Evolutionary conservation across 2,329 filamentous ascomycete species (phyloP), one percentile per base, ranked within the genome.

Genomic region (Colletotrichum sp.): DNA sequence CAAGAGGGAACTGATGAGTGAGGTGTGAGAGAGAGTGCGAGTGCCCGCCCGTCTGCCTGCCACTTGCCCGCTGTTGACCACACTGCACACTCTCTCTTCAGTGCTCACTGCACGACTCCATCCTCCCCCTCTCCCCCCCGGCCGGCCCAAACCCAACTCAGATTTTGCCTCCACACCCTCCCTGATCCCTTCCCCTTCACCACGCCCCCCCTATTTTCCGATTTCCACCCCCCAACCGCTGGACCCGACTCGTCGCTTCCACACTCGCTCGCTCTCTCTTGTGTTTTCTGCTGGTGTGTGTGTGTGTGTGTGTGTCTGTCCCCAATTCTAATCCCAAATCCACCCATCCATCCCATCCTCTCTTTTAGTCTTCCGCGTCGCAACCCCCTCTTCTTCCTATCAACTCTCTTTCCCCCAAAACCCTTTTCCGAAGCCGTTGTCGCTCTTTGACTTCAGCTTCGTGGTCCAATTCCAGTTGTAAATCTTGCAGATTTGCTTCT

Each of bases 391-490:
- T 77, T 79, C 77, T 78, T 80, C 79, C 78, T 76, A 80, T 80
- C 80, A 79, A 80, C 80, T 80, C 79, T 78, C 79, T 77, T 82
- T 78, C 81, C 80, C 82, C 79, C 80, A 78, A 68, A 71, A 77
- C 74, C 78, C 79, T 78, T 78, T 78, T 78, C 77, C 79, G 76
- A 79, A 60, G 78, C 72, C 66, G 71, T 69, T 70, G 75, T 80
- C 77, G 72, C 80, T 79, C 78, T 79, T 75, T 71, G 63, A 68
- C 71, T 73, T 75, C 75, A 71, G 77, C 79, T 78, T 78, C 79
- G 82, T 91, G 90, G 90, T 87, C 85, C 90, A 87, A 90, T 90
- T 89, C 90, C 89, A 87, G 89, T 82, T 83, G 88, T 88, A 86
- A 83, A 86, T 87, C 86, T 87, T 79, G 81, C 55, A 84, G 83